Evolutionary conservation across 768 basidiomycete genomes (phyloP).

Genomic region (Phlegmacium glaucopus): DNA sequence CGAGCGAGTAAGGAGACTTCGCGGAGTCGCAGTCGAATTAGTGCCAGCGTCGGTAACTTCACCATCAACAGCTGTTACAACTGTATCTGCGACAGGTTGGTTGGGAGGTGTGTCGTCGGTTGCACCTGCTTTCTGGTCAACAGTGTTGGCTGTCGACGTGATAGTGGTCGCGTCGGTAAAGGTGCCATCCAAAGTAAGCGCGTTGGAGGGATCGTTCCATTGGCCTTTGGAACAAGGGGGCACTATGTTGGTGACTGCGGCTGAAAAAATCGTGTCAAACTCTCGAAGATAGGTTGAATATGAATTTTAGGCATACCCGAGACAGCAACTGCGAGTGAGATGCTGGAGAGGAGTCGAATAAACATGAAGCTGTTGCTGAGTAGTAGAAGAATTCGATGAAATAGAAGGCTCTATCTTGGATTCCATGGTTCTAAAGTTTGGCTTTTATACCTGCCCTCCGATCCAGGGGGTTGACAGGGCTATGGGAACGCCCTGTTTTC

Average conservation of each 20-base stretch:
- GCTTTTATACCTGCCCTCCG: conserved; percentile 18
- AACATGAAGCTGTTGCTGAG: conserved; percentile 7
- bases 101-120: conserved; percentile 24
- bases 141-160: conserved; percentile 27
- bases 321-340: conserved; percentile 16
- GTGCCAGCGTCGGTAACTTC: conserved; percentile 23
- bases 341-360: conserved; percentile 10
- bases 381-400: conserved; percentile 6
- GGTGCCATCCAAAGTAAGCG: conserved; percentile 19
- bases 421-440: conserved; percentile 6
- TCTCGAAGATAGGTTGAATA: not conserved
- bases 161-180: conserved; percentile 33
- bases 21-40: conserved; percentile 7
- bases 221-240: conserved; percentile 24
- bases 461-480: not conserved
- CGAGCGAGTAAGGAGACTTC: conserved; percentile 9
- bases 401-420: conserved; percentile 14
- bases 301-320: conserved; percentile 14
- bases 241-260: conserved; percentile 19
- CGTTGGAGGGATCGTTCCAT: conserved; percentile 18
- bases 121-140: conserved; percentile 39
- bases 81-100: conserved; percentile 32
- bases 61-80: conserved; percentile 45
- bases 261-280: conserved; percentile 5
- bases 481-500: too few relatives aligned